Base-by-base conservation (phyloP, 2,329 filamentous ascomycete genomes). In the Phaeosphaeria sp. region DNA sequence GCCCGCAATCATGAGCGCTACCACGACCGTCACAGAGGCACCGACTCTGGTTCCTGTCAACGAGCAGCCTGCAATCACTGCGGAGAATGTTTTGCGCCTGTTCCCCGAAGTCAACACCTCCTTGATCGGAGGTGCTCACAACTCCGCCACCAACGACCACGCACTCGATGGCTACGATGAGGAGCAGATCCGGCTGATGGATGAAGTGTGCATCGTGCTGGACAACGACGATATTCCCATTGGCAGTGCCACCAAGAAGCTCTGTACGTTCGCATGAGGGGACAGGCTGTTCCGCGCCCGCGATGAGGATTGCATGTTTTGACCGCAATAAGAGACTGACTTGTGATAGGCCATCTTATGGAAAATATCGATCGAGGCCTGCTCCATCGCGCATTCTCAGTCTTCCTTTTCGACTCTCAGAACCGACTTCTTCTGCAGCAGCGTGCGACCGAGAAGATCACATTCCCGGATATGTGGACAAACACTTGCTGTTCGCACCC, bases 401-500 rank as follows among this genome's bases (percentile, higher is more conserved):
- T 96, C 68, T 99, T 99, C 83, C 89, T 99, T 67, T 99, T 99
- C 84, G 92, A 98, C 81, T 90, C 91, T 61, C 86, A 95, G 76
- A 96, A 97, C 79, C 90, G 93, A 71, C 84, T 98, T 59, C 90
- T 99, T 45, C 88, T 99, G 51, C 95, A 99, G 81, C 95, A 98
- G 83, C 91, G 95, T 67, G 95, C 95, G 25, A 83, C 89, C 42
- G 94, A 98, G 82, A 99, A 99, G 84, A 99, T 99, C 75, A 99
- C 95, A 6, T 99, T 99, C 81, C 94, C 95, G n/a, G 92, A 97
- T 77, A 93, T 97, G 90, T 99, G 95, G 95, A 99, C 95, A 64
- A 99, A 99, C 81, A 99, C 95, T 30, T 99, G 95, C 86, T 99
- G 95, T 84, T 99, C 95, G 40, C 95, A 99, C 79, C 95, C 95